Base-by-base conservation (phyloP, 2,329 filamentous ascomycete species). In the Pseudodiploospora longispora region DNA sequence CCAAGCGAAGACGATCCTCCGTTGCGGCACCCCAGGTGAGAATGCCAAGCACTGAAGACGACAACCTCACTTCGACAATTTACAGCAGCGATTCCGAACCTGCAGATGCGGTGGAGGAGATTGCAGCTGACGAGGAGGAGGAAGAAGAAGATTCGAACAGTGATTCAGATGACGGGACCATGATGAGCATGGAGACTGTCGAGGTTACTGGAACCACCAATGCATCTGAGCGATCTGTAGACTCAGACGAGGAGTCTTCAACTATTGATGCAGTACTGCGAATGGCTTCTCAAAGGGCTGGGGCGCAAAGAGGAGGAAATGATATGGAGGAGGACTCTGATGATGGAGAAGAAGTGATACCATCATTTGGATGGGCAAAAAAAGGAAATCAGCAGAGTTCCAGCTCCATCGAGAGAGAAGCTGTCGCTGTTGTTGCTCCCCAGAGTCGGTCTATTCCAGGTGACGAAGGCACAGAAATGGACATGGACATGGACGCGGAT, bases 141-240 rank as follows among this genome's bases (percentile, higher is more conserved):
- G 37, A 36, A 36, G 36, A 33, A 10, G 61, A 67, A 50, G 53
- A 71, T 32, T 66, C 63, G 2, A 72, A 69, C 27, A 76, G 72
- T 6, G 76, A 85, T 49, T 83, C 87, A 36, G 82, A 83, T 40
- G 84, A 87, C 51, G 84, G 81, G 30, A 90, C 86, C 1, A 83
- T 87, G 62, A 87, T 90, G 81, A 91, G 83, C 32, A 70, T 95
- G 37, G 87, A 91, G 47, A 72, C 86, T 12, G 86, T 93, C 45
- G 85, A 90, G 53, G 76, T 83, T 50, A 88, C 84, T 2, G 78
- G 79, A 30, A 82, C 78, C 28, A 85, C 84, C 10, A 67, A 79
- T 37, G 76, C 72, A 37, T 85, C 84, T 7, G 70, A 73, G 3
- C 75, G 76, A 33, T 71, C 65, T 40, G 72, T 71, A 29, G 82